These are phyloP conservation scores for Mariannaea sp. DNA, from an alignment of 2,329 filamentous ascomycete genomes.

Conservation along the genomic window DNA sequence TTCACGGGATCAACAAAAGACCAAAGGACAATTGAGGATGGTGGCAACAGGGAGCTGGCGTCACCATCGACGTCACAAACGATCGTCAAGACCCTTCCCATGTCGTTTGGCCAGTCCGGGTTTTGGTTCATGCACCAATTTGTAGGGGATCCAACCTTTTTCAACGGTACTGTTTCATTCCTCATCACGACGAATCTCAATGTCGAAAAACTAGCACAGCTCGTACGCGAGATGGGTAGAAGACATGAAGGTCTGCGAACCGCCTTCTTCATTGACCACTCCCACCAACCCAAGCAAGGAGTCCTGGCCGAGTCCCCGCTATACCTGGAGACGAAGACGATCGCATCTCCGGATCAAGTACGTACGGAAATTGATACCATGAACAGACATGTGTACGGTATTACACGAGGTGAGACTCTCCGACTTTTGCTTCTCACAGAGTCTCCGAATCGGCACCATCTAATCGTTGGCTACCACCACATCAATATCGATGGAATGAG, in stretches of 20 bases:
- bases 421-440: background rate
- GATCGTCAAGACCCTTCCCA: no score
- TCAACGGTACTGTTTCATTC: background rate
- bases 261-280: background rate
- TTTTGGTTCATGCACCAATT: background rate
- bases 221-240: background rate
- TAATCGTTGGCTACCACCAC: constrained; percentile 11
- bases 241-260: background rate
- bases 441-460: constrained; percentile 4
- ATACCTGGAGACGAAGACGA: background rate
- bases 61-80: no score
- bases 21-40: no score
- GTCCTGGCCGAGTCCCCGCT: background rate
- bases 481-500: constrained; percentile 12
- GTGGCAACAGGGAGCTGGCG: no score
- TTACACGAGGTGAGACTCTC: background rate
- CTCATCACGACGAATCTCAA: background rate
- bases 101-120: background rate
- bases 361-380: no score
- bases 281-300: background rate
- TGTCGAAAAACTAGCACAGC: background rate
- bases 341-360: background rate
- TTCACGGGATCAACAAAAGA: no score
- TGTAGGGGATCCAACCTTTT: background rate
- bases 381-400: no score